Conservation (phyloP, 257 asterid species). For the Solanum dulcamara region DNA sequence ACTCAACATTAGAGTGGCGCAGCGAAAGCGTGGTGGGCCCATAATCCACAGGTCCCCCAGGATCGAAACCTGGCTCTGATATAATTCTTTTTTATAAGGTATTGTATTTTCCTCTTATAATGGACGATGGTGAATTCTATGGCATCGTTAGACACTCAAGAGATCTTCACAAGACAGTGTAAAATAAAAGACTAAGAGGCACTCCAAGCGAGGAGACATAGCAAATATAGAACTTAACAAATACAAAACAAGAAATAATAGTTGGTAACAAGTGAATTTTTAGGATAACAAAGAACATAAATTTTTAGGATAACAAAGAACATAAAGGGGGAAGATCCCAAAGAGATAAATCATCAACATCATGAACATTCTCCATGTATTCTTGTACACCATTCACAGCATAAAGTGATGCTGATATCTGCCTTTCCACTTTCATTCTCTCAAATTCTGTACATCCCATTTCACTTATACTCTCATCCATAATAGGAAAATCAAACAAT, state of each 20-base stretch:
- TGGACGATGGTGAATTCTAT: too few species aligned
- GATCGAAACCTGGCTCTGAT: background rate
- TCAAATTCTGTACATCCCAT: constrained; percentile 6
- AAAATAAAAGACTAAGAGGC: background rate
- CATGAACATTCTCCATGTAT: background rate
- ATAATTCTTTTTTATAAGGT: too few species aligned
- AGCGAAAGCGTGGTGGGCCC: constrained; percentile 79
- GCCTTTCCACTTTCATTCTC: constrained; percentile 5
- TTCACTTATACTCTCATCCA: background rate
- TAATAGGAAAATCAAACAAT: constrained; percentile 5
- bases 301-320: constrained; percentile 1
- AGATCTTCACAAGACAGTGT: background rate
- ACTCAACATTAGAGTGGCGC: background rate
- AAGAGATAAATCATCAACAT: background rate
- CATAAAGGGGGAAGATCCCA: constrained; percentile 5
- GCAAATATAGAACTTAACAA: background rate
- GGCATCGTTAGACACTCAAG: background rate
- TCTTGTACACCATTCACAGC: constrained; percentile 7
- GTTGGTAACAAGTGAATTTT: background rate
- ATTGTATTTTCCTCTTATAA: too few species aligned
- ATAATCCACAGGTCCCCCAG: constrained; percentile 91
- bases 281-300: background rate
- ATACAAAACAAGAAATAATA: background rate
- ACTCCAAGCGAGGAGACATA: background rate
- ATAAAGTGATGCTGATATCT: constrained; percentile 1